Evolutionary conservation across 2,329 filamentous ascomycete species (phyloP).

Genomic region (Aspergillus oerlinghausenensis): DNA sequence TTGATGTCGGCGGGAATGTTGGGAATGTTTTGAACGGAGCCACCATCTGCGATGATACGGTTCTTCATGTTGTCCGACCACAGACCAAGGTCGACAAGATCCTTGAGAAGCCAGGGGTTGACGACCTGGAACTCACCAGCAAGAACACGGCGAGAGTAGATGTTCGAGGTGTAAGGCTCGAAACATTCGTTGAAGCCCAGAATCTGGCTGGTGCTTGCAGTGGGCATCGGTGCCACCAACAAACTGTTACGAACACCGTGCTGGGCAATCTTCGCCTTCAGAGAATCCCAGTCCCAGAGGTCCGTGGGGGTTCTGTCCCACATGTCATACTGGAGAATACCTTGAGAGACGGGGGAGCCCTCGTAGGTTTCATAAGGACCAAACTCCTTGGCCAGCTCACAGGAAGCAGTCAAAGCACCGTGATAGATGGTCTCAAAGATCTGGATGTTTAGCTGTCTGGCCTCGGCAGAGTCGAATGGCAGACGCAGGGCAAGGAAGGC

Average conservation of each 20-base stretch:
- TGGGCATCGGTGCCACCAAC: slow-evolving; percentile 95
- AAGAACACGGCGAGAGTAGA: slow-evolving; percentile 96
- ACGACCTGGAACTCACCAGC: slow-evolving; percentile 99
- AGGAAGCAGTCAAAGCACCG: slow-evolving; percentile 82
- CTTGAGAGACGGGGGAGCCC: slow-evolving; percentile 89
- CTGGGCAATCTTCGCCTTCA: slow-evolving; percentile 89
- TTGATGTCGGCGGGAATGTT: slow-evolving; percentile 97
- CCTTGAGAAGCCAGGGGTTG: slow-evolving; percentile 97
- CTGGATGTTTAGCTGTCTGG: slow-evolving; percentile 89
- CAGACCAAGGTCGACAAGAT: slow-evolving; percentile 93
- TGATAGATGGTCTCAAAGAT: slow-evolving; percentile 99
- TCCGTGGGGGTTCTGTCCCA: slow-evolving; percentile 91
- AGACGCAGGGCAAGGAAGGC: slow-evolving; percentile 94
- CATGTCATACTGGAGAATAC: slow-evolving; percentile 97
- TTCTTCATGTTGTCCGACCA: slow-evolving; percentile 99
- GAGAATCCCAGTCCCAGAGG: slow-evolving; percentile 89
- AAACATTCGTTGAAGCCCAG: slow-evolving; percentile 99
- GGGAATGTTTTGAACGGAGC: slow-evolving; percentile 93
- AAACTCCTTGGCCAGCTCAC: slow-evolving; percentile 75
- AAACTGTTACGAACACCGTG: slow-evolving; percentile 94
- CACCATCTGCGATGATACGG: slow-evolving; percentile 95
- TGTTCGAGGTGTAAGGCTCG: slow-evolving; percentile 99
- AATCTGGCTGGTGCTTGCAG: slow-evolving; percentile 94
- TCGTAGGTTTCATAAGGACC: slow-evolving; percentile 87
- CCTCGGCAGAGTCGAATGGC: slow-evolving; percentile 95